These are phyloP conservation scores for Microsporum audouinii DNA, from an alignment of 2,329 filamentous ascomycete species.

Conservation along the genomic window DNA sequence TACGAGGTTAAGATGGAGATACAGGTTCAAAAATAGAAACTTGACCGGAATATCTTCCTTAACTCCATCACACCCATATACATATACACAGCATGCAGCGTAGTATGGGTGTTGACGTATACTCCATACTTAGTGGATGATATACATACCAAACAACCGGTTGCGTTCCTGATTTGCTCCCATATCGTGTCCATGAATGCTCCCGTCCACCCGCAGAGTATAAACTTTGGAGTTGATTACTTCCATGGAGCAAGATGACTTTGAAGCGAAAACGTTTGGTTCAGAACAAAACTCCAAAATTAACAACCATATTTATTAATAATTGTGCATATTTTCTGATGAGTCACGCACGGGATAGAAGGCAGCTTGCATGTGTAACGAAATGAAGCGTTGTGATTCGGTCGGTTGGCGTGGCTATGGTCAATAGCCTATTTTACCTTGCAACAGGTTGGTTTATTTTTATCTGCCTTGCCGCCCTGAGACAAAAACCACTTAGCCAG, in stretches of 20 bases:
- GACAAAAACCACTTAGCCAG: not conserved
- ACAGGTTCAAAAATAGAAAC: not conserved
- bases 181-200: not conserved
- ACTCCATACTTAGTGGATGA: not conserved
- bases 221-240: not conserved
- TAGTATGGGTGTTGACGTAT: not conserved
- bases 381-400: not conserved
- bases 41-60: not conserved
- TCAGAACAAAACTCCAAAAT: not conserved
- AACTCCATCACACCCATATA: not conserved
- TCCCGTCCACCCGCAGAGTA: not conserved
- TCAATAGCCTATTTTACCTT: slow-evolving; percentile 2
- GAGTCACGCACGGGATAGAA: slow-evolving; percentile 2
- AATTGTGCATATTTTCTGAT: slow-evolving; percentile 5
- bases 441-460: slow-evolving; percentile 1
- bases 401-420: not conserved
- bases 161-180: not conserved
- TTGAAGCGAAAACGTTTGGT: not conserved
- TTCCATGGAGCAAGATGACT: not conserved
- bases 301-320: slow-evolving; percentile 3
- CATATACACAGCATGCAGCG: not conserved
- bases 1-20: not conserved
- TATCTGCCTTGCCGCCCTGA: slow-evolving; percentile 4
- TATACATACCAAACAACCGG: not conserved
- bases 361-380: slow-evolving; percentile 2